phyloP scores from a whole-genome alignment of 495 filamentous ascomycete species.

The Staphylotrichum longicolle region DNA sequence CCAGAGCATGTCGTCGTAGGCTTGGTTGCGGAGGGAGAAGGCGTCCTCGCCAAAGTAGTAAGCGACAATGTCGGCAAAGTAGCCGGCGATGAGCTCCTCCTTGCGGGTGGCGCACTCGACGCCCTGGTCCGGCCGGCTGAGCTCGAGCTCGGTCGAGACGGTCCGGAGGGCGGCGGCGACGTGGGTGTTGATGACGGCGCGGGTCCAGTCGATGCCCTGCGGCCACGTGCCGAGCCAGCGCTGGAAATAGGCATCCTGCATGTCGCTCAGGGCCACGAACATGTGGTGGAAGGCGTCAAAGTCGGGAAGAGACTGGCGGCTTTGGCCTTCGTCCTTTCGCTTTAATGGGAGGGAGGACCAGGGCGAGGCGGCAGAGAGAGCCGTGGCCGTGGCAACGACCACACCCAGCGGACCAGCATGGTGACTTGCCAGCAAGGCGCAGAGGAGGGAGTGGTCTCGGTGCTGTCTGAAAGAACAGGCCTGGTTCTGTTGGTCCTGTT shows the following conservation, averaged over 20 bases:
- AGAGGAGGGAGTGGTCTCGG: background rate
- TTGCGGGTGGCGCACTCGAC: constrained; percentile 41
- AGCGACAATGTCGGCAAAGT: constrained; percentile 69
- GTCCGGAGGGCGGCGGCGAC: constrained; percentile 66
- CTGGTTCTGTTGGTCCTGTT: no score
- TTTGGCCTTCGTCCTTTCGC: background rate
- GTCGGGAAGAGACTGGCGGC: constrained; percentile 14
- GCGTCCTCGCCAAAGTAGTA: constrained; percentile 89
- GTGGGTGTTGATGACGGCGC: constrained; percentile 80
- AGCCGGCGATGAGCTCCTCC: constrained; percentile 77
- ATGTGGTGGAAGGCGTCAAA: constrained; percentile 42
- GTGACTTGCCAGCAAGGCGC: background rate
- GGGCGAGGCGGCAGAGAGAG: constrained; percentile 15
- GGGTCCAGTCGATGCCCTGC: constrained; percentile 87
- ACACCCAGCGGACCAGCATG: constrained; percentile 18
- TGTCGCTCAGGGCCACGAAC: constrained; percentile 62
- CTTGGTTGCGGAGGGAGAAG: constrained; percentile 71
- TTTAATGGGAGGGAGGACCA: constrained; percentile 7
- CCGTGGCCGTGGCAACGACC: constrained; percentile 15
- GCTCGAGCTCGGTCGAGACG: constrained; percentile 49
- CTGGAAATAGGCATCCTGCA: constrained; percentile 77
- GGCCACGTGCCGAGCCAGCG: constrained; percentile 82
- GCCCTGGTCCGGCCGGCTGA: constrained; percentile 19
- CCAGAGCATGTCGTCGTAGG: constrained; percentile 97
- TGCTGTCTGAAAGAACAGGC: background rate